Percentiles rank a stretch among this genome's conserved stretches.
Conservation (phyloP, 768 basidiomycete genomes). For the Sistotremastrum niveocremeum region DNA sequence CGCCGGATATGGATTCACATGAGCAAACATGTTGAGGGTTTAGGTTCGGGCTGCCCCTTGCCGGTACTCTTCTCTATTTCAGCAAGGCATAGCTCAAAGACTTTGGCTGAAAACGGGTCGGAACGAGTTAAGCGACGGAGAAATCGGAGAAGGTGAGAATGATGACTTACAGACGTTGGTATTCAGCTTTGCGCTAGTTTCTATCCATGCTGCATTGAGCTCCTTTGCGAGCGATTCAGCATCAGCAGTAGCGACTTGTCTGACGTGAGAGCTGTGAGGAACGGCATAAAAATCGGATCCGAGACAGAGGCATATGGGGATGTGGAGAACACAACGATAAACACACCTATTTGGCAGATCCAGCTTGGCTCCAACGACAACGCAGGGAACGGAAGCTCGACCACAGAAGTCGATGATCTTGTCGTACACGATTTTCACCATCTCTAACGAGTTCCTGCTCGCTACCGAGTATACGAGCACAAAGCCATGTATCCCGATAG, state of each 20-base stretch:
- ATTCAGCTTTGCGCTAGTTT: slow-evolving; percentile 81
- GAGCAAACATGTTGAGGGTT: no score
- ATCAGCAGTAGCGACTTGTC: slow-evolving; percentile 65
- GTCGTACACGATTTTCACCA: slow-evolving; percentile 87
- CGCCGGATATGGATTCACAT: no score
- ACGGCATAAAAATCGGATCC: slow-evolving; percentile 16
- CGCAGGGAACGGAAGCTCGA: slow-evolving; percentile 73
- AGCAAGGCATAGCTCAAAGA: slow-evolving; percentile 71
- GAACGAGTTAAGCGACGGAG: slow-evolving; percentile 2
- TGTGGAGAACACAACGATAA: slow-evolving; percentile 5
- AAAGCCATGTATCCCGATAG: slow-evolving; percentile 94
- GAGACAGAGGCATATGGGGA: slow-evolving; percentile 10
- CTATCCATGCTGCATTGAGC: slow-evolving; percentile 69
- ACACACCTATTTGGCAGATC: slow-evolving; percentile 68
- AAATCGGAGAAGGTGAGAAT: slow-evolving; percentile 2
- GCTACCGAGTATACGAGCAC: slow-evolving; percentile 93
- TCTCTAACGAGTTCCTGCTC: slow-evolving; percentile 81
- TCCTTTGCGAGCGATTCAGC: slow-evolving; percentile 61
- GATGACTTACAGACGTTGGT: slow-evolving; percentile 69
- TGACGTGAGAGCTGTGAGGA: slow-evolving; percentile 27
- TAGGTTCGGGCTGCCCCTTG: slow-evolving; percentile 24
- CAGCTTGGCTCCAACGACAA: slow-evolving; percentile 86
- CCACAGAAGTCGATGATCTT: slow-evolving; percentile 87
- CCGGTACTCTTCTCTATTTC: slow-evolving; percentile 72
- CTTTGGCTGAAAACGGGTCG: slow-evolving; percentile 40